phyloP scores from a whole-genome alignment of 805 yeast genomes.

The Nakazawaea molendinolei region DNA sequence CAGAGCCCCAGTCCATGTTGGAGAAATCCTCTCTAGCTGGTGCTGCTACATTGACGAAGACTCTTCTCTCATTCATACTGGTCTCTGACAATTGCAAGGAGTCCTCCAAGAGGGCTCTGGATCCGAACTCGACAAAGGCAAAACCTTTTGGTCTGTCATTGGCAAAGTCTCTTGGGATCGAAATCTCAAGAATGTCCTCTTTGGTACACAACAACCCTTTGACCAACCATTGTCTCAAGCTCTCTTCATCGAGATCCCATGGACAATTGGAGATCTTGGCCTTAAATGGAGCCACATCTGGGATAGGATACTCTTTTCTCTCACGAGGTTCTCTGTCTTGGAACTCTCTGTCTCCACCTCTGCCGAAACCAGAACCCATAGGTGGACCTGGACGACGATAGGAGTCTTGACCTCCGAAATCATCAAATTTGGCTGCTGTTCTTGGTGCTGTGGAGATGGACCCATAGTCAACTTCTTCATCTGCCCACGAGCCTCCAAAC shows the following conservation, averaged over 20 bases:
- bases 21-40: slow-evolving; percentile 42
- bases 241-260: slow-evolving; percentile 68
- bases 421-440: background rate
- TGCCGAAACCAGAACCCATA: slow-evolving; percentile 10
- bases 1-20: slow-evolving; percentile 27
- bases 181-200: slow-evolving; percentile 42
- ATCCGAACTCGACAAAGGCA: slow-evolving; percentile 46
- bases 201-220: slow-evolving; percentile 43
- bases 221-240: slow-evolving; percentile 54
- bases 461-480: slow-evolving; percentile 63
- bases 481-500: slow-evolving; percentile 79
- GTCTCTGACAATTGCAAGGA: slow-evolving; percentile 39
- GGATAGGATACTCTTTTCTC: slow-evolving; percentile 74
- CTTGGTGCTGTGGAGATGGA: slow-evolving; percentile 30
- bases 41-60: slow-evolving; percentile 53
- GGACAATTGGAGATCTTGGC: slow-evolving; percentile 88
- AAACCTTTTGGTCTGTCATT: slow-evolving; percentile 58
- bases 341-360: slow-evolving; percentile 20
- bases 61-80: slow-evolving; percentile 41
- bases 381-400: slow-evolving; percentile 6
- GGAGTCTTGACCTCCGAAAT: slow-evolving; percentile 6
- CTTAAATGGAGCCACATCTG: slow-evolving; percentile 85
- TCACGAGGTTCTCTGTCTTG: slow-evolving; percentile 32
- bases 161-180: slow-evolving; percentile 64
- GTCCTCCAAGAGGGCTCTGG: slow-evolving; percentile 41